phyloP scores from a whole-genome alignment of 2,329 filamentous ascomycete species.

The Trichoderma hamatum region DNA sequence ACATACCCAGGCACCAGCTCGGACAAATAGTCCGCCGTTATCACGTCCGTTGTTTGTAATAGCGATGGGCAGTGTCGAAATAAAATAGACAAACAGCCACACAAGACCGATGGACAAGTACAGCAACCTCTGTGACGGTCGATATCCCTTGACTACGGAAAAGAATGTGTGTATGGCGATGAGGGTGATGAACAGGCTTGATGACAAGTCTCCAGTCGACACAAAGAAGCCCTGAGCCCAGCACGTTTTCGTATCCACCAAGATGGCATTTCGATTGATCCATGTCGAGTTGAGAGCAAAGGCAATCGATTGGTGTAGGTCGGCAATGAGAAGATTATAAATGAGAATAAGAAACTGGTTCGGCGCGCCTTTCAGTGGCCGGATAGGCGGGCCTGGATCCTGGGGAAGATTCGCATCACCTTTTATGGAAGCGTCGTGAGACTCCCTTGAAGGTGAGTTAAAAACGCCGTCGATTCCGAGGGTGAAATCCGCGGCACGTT shows the following conservation, averaged over 20 bases:
- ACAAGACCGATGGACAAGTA: slow-evolving; percentile 50
- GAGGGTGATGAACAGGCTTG: slow-evolving; percentile 66
- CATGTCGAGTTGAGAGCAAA: slow-evolving; percentile 66
- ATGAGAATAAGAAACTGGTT: slow-evolving; percentile 73
- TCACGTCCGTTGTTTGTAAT: slow-evolving; percentile 47
- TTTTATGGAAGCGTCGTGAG: slow-evolving; percentile 2
- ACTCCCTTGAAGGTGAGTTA: slow-evolving; percentile 19
- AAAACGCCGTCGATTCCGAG: slow-evolving; percentile 44
- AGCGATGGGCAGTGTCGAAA: slow-evolving; percentile 56
- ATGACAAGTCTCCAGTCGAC: slow-evolving; percentile 66
- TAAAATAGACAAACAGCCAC: slow-evolving; percentile 63
- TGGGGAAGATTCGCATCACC: neutral
- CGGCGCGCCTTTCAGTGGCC: slow-evolving; percentile 43
- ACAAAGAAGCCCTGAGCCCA: slow-evolving; percentile 70
- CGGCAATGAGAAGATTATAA: slow-evolving; percentile 69
- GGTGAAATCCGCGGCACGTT: slow-evolving; percentile 39
- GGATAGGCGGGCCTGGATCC: slow-evolving; percentile 4
- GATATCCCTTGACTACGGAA: slow-evolving; percentile 60
- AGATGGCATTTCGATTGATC: slow-evolving; percentile 56
- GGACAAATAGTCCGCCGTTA: slow-evolving; percentile 59
- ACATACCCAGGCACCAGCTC: slow-evolving; percentile 65
- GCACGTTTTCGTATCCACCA: slow-evolving; percentile 58
- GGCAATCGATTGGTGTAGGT: slow-evolving; percentile 66
- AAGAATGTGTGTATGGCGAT: slow-evolving; percentile 70
- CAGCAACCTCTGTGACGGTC: slow-evolving; percentile 54